Base-by-base conservation (phyloP, 768 basidiomycete species). In the Suillus fuscotomentosus region DNA sequence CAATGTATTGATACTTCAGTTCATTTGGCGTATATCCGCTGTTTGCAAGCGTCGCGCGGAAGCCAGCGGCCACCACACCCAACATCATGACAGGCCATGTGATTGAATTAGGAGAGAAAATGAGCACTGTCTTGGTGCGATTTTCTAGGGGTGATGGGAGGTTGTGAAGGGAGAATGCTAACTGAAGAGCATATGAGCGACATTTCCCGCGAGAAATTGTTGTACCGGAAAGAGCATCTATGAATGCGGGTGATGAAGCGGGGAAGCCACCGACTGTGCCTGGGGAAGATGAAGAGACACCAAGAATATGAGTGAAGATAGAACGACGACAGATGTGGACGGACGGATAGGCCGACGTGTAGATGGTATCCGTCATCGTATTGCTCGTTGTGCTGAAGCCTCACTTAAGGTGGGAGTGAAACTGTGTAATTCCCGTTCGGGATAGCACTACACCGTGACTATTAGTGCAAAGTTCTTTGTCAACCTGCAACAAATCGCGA, bases 21-120 rank as follows among this genome's bases (percentile, higher is more conserved):
- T 96, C 94, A 9, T 77, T 71, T 3, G 86, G 73, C 5, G 86
- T 89, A 70, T 92, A 95, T 0, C 82, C 81, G 64, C 83, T 86
- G 72, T 94, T 95, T 17, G 90, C 89, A 15, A 91, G 85, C 0
- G 92, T 91, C 60, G 85, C 83, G 51, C 84, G 77, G 17, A 92
- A 70, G 4, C 90, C 91, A 0, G 88, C 89, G 0, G 92, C 88
- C 50, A 88, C 79, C 72, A 76, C 74, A 57, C 74, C 65, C 20
- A 78, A 75, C 7, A 87, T 64, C 56, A 82, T 72, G 63, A 86
- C 71, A 1, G 86, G 83, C 77, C 80, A 88, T 50, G 79, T 77
- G 54, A 93, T 69, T 22, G 81, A 86, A 75, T 95, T 94, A 10
- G 84, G 87, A 2, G 88, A 88, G 71, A 83, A 92, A 6, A 94